These are phyloP conservation scores for Protostelium mycophagum DNA, from an alignment of 78 protist species.

Conservation along the genomic window DNA sequence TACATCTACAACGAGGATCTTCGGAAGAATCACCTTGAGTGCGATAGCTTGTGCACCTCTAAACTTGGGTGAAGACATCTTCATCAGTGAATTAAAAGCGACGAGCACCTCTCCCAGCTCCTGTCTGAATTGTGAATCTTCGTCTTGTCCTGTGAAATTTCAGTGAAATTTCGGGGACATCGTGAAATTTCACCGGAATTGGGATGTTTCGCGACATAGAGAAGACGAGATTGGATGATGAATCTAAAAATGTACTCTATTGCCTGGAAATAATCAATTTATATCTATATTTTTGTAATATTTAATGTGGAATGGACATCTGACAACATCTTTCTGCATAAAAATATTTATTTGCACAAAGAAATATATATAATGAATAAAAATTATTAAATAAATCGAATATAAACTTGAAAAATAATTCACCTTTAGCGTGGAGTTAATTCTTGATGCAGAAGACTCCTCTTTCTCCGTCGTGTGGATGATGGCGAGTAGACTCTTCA, in stretches of 20 bases:
- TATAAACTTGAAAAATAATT: too few species aligned
- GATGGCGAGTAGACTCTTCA: neutral
- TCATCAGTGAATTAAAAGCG: neutral
- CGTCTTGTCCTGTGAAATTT: too few species aligned
- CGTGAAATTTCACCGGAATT: neutral
- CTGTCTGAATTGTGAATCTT: neutral
- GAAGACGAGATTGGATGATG: neutral
- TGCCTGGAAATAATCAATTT: neutral
- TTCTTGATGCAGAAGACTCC: neutral
- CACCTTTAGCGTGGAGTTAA: neutral
- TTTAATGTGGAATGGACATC: too few species aligned
- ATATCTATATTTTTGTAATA: neutral
- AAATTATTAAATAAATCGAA: too few species aligned
- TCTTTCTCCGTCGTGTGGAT: neutral
- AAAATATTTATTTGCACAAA: too few species aligned
- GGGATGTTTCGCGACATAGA: neutral
- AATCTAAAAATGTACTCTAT: neutral
- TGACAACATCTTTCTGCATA: too few species aligned
- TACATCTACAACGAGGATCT: too few species aligned
- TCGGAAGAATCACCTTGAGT: neutral
- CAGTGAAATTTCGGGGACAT: too few species aligned
- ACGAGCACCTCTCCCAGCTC: neutral
- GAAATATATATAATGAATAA: too few species aligned
- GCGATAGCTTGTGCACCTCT: neutral
- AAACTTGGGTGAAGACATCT: neutral